These are phyloP conservation scores for Candida stauntonica DNA, from an alignment of 805 yeast species.

Conservation along the genomic window DNA sequence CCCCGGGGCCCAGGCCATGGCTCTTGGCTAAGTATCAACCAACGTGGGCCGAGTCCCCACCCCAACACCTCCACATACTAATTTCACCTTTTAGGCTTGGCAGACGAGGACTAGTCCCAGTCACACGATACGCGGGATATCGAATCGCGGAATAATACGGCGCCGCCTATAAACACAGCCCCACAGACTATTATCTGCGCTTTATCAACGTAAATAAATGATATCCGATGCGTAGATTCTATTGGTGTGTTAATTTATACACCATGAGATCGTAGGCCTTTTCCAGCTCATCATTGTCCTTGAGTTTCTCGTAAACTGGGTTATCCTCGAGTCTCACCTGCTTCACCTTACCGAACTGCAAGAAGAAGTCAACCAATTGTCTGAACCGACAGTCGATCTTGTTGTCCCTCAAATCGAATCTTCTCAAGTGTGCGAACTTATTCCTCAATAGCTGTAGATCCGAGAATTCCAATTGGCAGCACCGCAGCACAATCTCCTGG, in stretches of 20 bases:
- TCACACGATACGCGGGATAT: background rate
- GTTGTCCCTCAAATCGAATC: conserved; percentile 11
- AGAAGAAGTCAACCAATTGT: conserved; percentile 9
- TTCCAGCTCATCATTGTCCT: conserved; percentile 3
- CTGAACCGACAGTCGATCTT: conserved; percentile 10
- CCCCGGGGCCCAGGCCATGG: too few species aligned
- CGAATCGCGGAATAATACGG: too few species aligned
- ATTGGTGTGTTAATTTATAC: conserved; percentile 12
- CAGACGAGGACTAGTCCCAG: too few species aligned
- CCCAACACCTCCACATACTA: too few species aligned
- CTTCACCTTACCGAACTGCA: conserved; percentile 6
- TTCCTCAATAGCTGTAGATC: conserved; percentile 3
- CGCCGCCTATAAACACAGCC: background rate
- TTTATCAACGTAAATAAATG: too few species aligned
- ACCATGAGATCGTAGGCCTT: conserved; percentile 14
- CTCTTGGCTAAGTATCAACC: too few species aligned
- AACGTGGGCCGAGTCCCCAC: too few species aligned
- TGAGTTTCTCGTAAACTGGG: conserved; percentile 11
- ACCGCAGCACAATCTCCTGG: conserved; percentile 5
- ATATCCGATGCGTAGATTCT: background rate
- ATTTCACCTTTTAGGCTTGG: too few species aligned
- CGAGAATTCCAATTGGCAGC: conserved; percentile 5
- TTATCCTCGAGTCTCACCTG: conserved; percentile 11
- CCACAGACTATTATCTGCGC: too few species aligned
- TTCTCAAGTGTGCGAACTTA: conserved; percentile 8